These are phyloP conservation scores for Neurospora africana DNA, from an alignment of 495 filamentous ascomycete genomes.

Conservation along the genomic window DNA sequence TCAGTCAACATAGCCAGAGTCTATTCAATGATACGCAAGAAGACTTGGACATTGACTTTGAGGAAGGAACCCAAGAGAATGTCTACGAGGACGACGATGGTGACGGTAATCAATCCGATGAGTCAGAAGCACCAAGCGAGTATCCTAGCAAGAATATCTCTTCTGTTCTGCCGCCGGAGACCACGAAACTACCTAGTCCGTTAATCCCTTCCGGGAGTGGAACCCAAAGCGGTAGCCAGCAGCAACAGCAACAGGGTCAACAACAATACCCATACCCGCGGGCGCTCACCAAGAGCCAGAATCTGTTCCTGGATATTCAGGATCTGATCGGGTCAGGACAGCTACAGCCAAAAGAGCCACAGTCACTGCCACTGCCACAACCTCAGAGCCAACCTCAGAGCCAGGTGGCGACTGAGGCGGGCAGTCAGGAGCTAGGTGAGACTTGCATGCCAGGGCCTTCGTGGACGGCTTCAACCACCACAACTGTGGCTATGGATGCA, in stretches of 20 bases:
- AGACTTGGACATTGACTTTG: conserved; percentile 10
- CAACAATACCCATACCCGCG: background rate
- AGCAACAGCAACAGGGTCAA: background rate
- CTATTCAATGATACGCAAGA: background rate
- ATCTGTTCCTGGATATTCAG: background rate
- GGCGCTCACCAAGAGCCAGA: background rate
- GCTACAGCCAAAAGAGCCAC: background rate
- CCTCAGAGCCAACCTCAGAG: background rate
- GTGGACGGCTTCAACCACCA: background rate
- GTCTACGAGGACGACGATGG: conserved; percentile 3
- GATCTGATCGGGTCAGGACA: background rate
- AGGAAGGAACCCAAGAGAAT: background rate
- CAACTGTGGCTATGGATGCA: background rate
- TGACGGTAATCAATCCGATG: background rate
- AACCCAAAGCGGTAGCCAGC: background rate
- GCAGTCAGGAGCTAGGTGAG: background rate
- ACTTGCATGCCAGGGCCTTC: background rate
- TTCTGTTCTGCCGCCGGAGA: background rate
- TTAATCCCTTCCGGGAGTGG: background rate
- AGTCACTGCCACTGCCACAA: background rate
- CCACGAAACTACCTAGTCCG: background rate
- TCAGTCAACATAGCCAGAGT: background rate
- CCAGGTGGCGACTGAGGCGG: background rate
- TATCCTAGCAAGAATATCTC: conserved; percentile 15
- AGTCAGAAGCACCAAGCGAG: conserved; percentile 20